A percentile compares a stretch with the other conserved stretches of the same genome.
phyloP scores from a whole-genome alignment of 2,329 filamentous ascomycete genomes.

The Trichoderma sp. region DNA sequence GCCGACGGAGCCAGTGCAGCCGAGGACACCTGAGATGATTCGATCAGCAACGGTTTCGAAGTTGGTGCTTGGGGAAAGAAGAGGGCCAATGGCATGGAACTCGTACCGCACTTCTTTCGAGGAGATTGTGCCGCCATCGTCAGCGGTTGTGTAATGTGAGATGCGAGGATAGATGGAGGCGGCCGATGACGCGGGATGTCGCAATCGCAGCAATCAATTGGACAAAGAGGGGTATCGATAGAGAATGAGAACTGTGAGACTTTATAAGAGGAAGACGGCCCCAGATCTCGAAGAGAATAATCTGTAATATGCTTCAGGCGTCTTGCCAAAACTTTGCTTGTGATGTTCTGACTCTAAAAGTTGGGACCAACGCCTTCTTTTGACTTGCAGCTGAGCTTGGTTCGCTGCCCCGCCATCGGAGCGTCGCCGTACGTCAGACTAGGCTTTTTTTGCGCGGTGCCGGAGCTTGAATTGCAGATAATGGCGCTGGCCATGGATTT shows the following conservation, averaged over 20 bases:
- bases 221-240: neutral
- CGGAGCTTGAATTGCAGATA: neutral
- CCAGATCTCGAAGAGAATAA: neutral
- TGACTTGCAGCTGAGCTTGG: conserved; percentile 28
- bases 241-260: neutral
- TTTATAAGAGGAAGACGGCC: neutral
- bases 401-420: conserved; percentile 41
- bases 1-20: conserved; percentile 23
- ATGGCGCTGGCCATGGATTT: neutral
- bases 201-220: neutral
- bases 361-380: conserved; percentile 31
- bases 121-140: conserved; percentile 43
- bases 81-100: neutral
- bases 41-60: neutral
- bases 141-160: neutral
- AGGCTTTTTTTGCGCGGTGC: conserved; percentile 13
- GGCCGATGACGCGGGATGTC: neutral
- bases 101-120: conserved; percentile 60
- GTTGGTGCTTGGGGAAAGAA: neutral
- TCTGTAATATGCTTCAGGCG: no score
- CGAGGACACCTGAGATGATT: conserved; percentile 45
- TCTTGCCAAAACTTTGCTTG: neutral
- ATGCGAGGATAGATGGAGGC: neutral
- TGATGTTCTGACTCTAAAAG: neutral
- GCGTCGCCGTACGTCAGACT: conserved; percentile 25